These are phyloP conservation scores for Coffea humblotiana DNA, from an alignment of 305 asterid genomes.

Conservation along the genomic window DNA sequence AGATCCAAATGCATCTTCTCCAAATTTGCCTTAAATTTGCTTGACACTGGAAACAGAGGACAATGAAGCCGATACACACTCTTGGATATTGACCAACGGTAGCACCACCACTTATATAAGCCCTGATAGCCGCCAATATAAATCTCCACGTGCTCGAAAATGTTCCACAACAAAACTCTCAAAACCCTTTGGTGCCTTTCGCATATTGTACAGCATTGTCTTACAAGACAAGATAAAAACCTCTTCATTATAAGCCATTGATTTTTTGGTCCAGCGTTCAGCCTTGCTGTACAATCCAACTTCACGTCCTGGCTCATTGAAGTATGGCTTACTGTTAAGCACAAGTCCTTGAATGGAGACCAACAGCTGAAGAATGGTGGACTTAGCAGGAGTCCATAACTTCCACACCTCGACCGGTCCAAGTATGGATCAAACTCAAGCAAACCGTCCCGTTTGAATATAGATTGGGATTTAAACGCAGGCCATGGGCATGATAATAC, in stretches of 20 bases:
- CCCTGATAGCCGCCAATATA: conserved; percentile 21
- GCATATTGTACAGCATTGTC: conserved; percentile 23
- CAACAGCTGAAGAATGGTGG: conserved; percentile 31
- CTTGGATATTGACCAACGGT: conserved; percentile 12
- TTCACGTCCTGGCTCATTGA: conserved; percentile 26
- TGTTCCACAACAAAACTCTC: conserved; percentile 21
- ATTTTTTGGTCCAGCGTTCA: neutral
- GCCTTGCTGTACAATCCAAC: neutral
- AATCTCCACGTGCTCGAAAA: conserved; percentile 14
- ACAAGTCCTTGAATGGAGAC: conserved; percentile 35
- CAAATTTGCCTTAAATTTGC: conserved; percentile 18
- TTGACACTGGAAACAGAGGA: conserved; percentile 12
- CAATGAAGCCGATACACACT: conserved; percentile 15
- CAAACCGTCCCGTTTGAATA: conserved; percentile 24
- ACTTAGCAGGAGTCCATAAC: conserved; percentile 18
- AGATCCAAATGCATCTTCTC: conserved; percentile 3
- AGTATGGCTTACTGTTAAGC: conserved; percentile 26
- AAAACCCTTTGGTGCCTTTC: conserved; percentile 26
- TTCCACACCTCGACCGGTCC: conserved; percentile 21
- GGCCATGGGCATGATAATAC: conserved; percentile 26
- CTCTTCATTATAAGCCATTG: conserved; percentile 19
- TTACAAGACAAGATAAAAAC: conserved; percentile 24
- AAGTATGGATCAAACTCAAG: conserved; percentile 27
- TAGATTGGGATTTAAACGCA: conserved; percentile 29
- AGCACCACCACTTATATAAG: conserved; percentile 19